These are phyloP conservation scores for Trypanosoma theileri DNA, from an alignment of 208 protist species.

Conservation along the genomic window DNA sequence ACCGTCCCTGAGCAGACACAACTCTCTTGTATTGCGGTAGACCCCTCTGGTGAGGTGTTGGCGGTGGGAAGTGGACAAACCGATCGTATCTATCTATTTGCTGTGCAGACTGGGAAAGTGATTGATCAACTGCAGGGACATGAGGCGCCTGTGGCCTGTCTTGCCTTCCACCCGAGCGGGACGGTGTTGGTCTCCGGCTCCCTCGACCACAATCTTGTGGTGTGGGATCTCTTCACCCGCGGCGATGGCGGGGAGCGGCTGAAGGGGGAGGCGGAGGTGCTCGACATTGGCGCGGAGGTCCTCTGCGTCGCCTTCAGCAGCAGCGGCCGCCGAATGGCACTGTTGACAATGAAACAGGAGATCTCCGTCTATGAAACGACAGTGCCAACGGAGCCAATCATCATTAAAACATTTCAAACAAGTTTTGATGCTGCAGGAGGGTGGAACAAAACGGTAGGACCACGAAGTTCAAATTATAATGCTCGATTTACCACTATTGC, in stretches of 20 bases:
- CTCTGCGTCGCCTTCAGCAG: constrained; percentile 81
- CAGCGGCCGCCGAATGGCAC: constrained; percentile 82
- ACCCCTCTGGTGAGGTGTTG: constrained; percentile 90
- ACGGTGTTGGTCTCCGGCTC: constrained; percentile 83
- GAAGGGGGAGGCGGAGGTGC: constrained; percentile 81
- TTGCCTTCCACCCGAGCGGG: constrained; percentile 89
- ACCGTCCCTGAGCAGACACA: constrained; percentile 71
- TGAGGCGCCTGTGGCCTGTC: constrained; percentile 81
- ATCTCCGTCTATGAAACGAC: constrained; percentile 87
- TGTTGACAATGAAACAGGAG: constrained; percentile 83
- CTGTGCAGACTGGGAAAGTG: constrained; percentile 89
- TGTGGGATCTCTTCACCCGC: constrained; percentile 92
- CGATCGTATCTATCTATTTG: constrained; percentile 89
- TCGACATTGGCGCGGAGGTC: constrained; percentile 82
- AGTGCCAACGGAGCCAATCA: constrained; percentile 77
- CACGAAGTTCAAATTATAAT: constrained; percentile 80
- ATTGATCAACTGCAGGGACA: constrained; percentile 91
- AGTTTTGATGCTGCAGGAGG: constrained; percentile 82
- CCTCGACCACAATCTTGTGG: constrained; percentile 85
- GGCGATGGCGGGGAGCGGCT: constrained; percentile 83
- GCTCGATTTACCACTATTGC: constrained; percentile 83
- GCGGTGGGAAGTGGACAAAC: constrained; percentile 77
- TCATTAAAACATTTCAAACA: constrained; percentile 87
- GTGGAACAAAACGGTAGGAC: constrained; percentile 81
- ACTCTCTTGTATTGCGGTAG: constrained; percentile 91